Evolutionary conservation across 495 filamentous ascomycete genomes (phyloP), one percentile per base, ranked within the genome.

Genomic region (Xylaria longipes): DNA sequence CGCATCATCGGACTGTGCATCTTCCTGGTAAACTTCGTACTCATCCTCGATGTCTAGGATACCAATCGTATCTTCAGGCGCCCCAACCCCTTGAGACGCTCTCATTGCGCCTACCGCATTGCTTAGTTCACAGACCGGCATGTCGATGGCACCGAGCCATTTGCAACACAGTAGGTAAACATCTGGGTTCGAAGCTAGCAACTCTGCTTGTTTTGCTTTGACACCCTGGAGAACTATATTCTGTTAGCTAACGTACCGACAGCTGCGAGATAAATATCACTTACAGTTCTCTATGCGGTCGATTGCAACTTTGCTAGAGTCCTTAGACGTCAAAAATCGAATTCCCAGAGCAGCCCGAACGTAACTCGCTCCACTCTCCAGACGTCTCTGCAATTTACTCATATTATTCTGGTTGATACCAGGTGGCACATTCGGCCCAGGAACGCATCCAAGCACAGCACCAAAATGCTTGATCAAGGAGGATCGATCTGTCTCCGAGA

Each of bases 181-280:
- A 3, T 70, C 71, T 8, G 54, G 5, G 46, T 72, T 54, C n/a
- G 62, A 58, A 43, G 65, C 17, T n/a, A 78, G 70, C 8, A 76
- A 31, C 25, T 73, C 31, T 12, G 41, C 41, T 46, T 78, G 76
- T 3, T 67, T 71, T 7, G 1, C 31, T 48, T 61, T 71, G 29
- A 74, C 65, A 5, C 35, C 68, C n/a, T 73, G 27, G 11, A 74
- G 52, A n/a, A 78, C 76, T 78, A 73, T 66, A 29, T 25, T 54
- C 33, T 50, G 37, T 76, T 70, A 74, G 65, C 61, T 43, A 27
- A 8, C 5, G 8, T 43, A 39, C 11, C 14, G 20, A 29, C 8
- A 20, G 48, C 3, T 15, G 22, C 1, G 33, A 27, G 33, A 41
- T 43, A 17, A 31, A 33, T 4, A 65, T 35, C 9, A 72, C 76